phyloP scores from a whole-genome alignment of 23 red algal genomes.

The Porphyridium purpureum region DNA sequence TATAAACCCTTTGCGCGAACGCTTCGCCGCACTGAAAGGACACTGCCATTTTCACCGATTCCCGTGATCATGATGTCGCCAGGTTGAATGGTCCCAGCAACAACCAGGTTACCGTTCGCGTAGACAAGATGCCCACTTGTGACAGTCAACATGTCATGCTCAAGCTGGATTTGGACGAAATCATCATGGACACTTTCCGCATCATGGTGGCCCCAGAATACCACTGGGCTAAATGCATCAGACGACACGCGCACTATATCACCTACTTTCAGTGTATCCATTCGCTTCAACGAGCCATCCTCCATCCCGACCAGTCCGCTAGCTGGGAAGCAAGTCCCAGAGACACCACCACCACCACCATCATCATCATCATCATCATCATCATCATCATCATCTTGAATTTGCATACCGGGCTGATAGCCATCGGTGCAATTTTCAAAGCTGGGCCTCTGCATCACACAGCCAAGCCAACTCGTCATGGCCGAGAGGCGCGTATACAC shows the following conservation, averaged over 20 bases:
- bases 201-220: neutral
- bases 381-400: too few species aligned
- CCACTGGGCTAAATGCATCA: neutral
- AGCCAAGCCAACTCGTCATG: too few species aligned
- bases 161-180: neutral
- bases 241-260: neutral
- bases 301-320: neutral
- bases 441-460: too few species aligned
- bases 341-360: too few species aligned
- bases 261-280: neutral
- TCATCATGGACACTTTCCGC: neutral
- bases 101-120: neutral
- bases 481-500: too few species aligned
- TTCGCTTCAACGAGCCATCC: neutral
- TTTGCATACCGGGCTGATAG: too few species aligned
- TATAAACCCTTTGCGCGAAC: neutral
- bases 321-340: slow-evolving; percentile 1
- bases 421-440: too few species aligned
- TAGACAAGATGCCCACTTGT: too few species aligned
- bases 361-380: too few species aligned
- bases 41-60: neutral
- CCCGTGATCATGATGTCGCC: neutral
- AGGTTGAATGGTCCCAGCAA: neutral
- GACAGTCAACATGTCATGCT: neutral
- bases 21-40: neutral